Base-by-base conservation (phyloP, 495 filamentous ascomycete genomes). In the Penicillium salamii region DNA sequence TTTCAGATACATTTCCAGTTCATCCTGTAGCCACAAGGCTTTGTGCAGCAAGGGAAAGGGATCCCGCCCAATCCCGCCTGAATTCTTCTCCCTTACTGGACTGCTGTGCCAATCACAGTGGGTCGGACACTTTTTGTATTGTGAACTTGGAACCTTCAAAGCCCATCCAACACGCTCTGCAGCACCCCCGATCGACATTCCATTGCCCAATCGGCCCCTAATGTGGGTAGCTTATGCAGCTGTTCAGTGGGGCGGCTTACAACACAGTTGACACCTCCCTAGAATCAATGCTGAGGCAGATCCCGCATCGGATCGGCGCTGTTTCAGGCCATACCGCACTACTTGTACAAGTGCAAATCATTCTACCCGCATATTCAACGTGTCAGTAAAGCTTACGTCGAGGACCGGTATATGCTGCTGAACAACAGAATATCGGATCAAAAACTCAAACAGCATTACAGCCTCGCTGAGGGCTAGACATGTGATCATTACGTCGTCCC, bases 171-270 rank as follows among this genome's bases (percentile, higher is more conserved):
- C 15, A 29, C 40, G 44, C 15, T 28, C 26, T 47, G 44, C 32
- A 47, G 4, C 48, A 32, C 15, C n/a, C 8, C 31, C 20, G 49
- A 52, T 56, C 43, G 49, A 49, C 53, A 56, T 56, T 56, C 53
- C 53, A 52, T 35, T 56, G 7, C 49, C 42, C 7, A 8, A 24
- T 39, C 20, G 19, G 40, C 28, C 26, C 33, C 18, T 14, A 8
- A 19, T 32, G 40, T 20, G 39, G 33, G 34, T 40, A 17, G 24
- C 26, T 46, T 8, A 21, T 45, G 41, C 49, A 32, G 17, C 5
- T 12, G 24, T 24, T 8, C 5, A 48, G 26, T 21, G 0, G 13
- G 23, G 15, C 33, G 37, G 29, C 23, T 28, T 32, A 28, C 23
- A 21, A 31, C 23, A 18, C 18, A 6, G 15, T 43, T 39, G 24